phyloP scores from a whole-genome alignment of 2,329 filamentous ascomycete species.

The Bretziella fagacearum region DNA sequence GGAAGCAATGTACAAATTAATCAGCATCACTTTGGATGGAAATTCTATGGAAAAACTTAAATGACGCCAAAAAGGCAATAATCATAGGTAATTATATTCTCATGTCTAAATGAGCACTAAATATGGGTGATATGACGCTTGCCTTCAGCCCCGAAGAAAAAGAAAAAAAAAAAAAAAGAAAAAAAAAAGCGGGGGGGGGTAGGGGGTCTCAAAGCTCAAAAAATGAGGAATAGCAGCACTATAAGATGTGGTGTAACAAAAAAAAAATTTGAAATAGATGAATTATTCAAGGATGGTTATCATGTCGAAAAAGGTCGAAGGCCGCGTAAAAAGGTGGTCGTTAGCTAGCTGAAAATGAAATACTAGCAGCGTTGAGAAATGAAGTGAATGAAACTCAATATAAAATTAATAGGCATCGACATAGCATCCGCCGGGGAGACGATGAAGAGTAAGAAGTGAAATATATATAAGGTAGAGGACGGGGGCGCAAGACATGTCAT shows the following conservation, averaged over 20 bases:
- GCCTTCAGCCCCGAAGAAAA: not conserved
- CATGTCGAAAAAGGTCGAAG: slow-evolving; percentile 5
- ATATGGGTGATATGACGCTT: not conserved
- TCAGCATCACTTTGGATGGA: not conserved
- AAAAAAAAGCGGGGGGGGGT: not conserved
- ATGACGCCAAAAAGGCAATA: not conserved
- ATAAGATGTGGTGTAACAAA: not conserved
- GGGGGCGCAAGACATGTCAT: not conserved
- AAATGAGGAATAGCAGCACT: not conserved
- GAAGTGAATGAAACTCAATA: slow-evolving; percentile 3
- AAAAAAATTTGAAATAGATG: not conserved
- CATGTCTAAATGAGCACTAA: not conserved
- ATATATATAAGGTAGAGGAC: not conserved
- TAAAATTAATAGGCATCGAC: slow-evolving; percentile 1
- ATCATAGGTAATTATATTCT: not conserved
- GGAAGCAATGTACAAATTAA: not conserved
- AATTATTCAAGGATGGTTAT: slow-evolving; percentile 9
- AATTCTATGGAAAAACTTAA: not conserved
- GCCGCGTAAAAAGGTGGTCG: slow-evolving; percentile 13
- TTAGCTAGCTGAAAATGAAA: slow-evolving; percentile 5
- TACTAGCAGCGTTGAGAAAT: slow-evolving; percentile 3
- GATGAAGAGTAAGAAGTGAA: slow-evolving; percentile 12
- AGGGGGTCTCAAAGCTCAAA: not conserved
- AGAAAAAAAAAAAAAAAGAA: not conserved
- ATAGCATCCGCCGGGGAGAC: slow-evolving; percentile 10